Percentiles rank a stretch among this genome's conserved stretches.
Conservation (phyloP, 805 yeast genomes). For the Candida dajiaensis region DNA sequence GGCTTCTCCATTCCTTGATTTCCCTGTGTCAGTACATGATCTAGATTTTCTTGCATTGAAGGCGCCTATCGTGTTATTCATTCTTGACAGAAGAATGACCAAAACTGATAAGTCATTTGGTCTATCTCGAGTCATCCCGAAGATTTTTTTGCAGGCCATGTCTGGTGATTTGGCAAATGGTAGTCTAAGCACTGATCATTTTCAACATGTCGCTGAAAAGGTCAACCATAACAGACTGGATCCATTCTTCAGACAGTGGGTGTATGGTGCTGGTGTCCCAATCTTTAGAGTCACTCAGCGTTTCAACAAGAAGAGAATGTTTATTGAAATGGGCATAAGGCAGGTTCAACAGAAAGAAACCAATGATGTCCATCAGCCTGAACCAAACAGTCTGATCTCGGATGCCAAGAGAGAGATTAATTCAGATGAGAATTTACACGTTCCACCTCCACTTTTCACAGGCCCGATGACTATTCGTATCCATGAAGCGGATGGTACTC, state of each 20-base stretch:
- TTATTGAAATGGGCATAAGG: conserved; percentile 89
- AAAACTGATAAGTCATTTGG: conserved; percentile 95
- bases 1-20: conserved; percentile 60
- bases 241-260: conserved; percentile 88
- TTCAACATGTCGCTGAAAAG: conserved; percentile 90
- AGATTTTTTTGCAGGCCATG: conserved; percentile 89
- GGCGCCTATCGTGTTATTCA: conserved; percentile 79
- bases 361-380: conserved; percentile 30
- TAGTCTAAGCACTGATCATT: conserved; percentile 72
- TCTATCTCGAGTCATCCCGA: conserved; percentile 83
- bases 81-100: conserved; percentile 88
- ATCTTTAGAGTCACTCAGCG: conserved; percentile 82
- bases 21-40: conserved; percentile 59
- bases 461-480: conserved; percentile 97
- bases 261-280: conserved; percentile 84
- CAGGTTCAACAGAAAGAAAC: conserved; percentile 75
- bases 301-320: conserved; percentile 89
- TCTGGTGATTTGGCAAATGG: conserved; percentile 85
- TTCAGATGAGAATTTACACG: conserved; percentile 6
- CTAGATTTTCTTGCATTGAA: conserved; percentile 68
- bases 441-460: conserved; percentile 44
- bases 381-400: conserved; percentile 30
- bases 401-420: conserved; percentile 28
- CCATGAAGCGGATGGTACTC: conserved; percentile 98
- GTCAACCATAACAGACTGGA: conserved; percentile 85